These are phyloP conservation scores for Naumovozyma baii DNA, from an alignment of 805 yeast species.

Conservation along the genomic window DNA sequence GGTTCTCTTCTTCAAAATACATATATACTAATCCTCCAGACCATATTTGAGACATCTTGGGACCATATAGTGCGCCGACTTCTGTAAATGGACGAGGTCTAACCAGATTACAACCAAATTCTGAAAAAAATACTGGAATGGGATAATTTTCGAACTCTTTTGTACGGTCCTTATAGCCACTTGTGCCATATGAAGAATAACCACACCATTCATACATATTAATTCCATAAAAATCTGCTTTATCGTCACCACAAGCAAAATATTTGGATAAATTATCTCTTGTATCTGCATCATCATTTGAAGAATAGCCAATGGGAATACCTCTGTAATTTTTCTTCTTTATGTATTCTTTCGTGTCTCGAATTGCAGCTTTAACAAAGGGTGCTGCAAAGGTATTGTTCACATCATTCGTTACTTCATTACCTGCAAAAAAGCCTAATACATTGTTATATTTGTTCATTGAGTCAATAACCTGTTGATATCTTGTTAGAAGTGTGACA, in stretches of 20 bases:
- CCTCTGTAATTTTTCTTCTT: slow-evolving; percentile 47
- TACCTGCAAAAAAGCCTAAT: slow-evolving; percentile 94
- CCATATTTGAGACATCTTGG: slow-evolving; percentile 69
- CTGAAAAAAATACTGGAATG: slow-evolving; percentile 69
- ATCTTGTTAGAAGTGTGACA: slow-evolving; percentile 59
- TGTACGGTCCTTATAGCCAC: slow-evolving; percentile 62
- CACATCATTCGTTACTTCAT: slow-evolving; percentile 83
- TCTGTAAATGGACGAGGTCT: slow-evolving; percentile 66
- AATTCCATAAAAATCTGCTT: slow-evolving; percentile 70
- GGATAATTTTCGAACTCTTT: slow-evolving; percentile 53
- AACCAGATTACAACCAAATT: slow-evolving; percentile 66
- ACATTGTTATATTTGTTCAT: slow-evolving; percentile 71
- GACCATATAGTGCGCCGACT: slow-evolving; percentile 53
- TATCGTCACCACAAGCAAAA: slow-evolving; percentile 66
- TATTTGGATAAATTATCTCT: slow-evolving; percentile 73
- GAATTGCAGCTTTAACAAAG: slow-evolving; percentile 89
- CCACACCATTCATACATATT: slow-evolving; percentile 91
- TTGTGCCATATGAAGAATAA: slow-evolving; percentile 44
- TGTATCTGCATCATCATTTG: slow-evolving; percentile 79
- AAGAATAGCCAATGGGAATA: slow-evolving; percentile 91
- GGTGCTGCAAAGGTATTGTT: slow-evolving; percentile 86
- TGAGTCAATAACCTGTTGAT: slow-evolving; percentile 71
- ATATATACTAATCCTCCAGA: slow-evolving; percentile 80
- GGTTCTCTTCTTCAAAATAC: slow-evolving; percentile 70
- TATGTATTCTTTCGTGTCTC: slow-evolving; percentile 79